Evolutionary conservation across 2,329 filamentous ascomycete genomes (phyloP).

Genomic region (Trichophyton benhamiae): DNA sequence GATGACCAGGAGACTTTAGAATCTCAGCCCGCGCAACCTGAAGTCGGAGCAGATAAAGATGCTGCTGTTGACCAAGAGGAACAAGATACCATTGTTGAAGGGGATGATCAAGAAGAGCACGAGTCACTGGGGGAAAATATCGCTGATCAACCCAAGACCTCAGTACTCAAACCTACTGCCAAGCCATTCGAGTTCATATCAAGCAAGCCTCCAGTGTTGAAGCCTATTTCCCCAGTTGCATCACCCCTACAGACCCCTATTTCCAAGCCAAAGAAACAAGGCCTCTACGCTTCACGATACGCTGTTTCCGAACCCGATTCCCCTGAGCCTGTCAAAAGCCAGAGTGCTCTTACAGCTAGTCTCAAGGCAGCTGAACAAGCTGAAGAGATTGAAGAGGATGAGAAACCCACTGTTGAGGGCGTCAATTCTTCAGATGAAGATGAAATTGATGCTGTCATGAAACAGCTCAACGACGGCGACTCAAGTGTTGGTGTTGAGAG

Average conservation of each 20-base stretch:
- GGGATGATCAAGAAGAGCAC: not conserved
- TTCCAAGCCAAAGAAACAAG: slow-evolving; percentile 13
- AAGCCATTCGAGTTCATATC: slow-evolving; percentile 50
- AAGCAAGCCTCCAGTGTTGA: not conserved
- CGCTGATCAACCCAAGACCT: not conserved
- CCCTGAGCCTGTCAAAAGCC: slow-evolving; percentile 15
- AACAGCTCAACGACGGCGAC: slow-evolving; percentile 62
- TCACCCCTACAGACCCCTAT: slow-evolving; percentile 13
- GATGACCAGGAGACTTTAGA: not conserved
- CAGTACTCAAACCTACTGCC: slow-evolving; percentile 30
- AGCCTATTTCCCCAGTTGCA: slow-evolving; percentile 16
- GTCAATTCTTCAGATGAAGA: slow-evolving; percentile 36
- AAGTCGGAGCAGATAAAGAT: not conserved
- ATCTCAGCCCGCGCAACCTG: not conserved
- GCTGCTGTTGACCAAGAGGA: not conserved
- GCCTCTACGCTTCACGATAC: slow-evolving; percentile 27
- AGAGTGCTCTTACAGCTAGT: not conserved
- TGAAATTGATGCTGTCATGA: slow-evolving; percentile 89
- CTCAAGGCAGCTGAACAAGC: slow-evolving; percentile 6
- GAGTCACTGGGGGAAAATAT: not conserved
- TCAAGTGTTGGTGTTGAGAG: slow-evolving; percentile 64
- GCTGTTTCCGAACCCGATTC: slow-evolving; percentile 19
- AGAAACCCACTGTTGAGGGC: slow-evolving; percentile 3
- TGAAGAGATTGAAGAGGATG: slow-evolving; percentile 15
- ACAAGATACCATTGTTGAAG: slow-evolving; percentile 2